Evolutionary conservation across 1,284 basidiomycete genomes (phyloP).

Genomic region (Moniliophthora roreri): DNA sequence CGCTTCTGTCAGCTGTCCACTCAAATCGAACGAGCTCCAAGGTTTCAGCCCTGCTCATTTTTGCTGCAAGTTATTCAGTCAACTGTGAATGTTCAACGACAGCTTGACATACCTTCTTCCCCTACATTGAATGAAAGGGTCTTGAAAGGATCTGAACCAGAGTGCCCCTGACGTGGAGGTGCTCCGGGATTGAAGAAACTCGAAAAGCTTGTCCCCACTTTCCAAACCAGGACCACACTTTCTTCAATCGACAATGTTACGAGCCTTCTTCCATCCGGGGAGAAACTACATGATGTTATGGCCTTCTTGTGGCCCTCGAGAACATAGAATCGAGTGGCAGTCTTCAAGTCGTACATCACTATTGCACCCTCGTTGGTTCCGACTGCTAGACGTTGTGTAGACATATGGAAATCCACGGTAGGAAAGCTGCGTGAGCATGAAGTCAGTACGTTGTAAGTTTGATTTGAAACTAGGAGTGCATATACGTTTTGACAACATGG

Average conservation of each 20-base stretch:
- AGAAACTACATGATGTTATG: slow-evolving; percentile 84
- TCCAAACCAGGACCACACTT: slow-evolving; percentile 83
- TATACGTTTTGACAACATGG: slow-evolving; percentile 86
- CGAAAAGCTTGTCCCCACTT: slow-evolving; percentile 81
- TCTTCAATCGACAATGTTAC: slow-evolving; percentile 89
- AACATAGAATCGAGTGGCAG: slow-evolving; percentile 92
- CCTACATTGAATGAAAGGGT: slow-evolving; percentile 77
- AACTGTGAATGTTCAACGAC: neutral
- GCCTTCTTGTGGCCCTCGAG: slow-evolving; percentile 86
- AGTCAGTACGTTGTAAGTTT: neutral
- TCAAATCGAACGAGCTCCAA: slow-evolving; percentile 78
- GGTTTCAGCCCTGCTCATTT: slow-evolving; percentile 70
- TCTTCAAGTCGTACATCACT: slow-evolving; percentile 97
- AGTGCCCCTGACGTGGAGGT: slow-evolving; percentile 85
- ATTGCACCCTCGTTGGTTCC: slow-evolving; percentile 93
- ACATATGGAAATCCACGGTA: slow-evolving; percentile 87
- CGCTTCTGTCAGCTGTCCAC: slow-evolving; percentile 82
- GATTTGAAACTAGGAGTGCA: slow-evolving; percentile 10
- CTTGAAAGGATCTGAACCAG: slow-evolving; percentile 81
- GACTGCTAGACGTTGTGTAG: slow-evolving; percentile 86
- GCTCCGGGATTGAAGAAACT: slow-evolving; percentile 91
- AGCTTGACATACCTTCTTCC: slow-evolving; percentile 48
- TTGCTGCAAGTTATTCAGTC: slow-evolving; percentile 39
- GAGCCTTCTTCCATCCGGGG: slow-evolving; percentile 88
- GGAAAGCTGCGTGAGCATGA: slow-evolving; percentile 70